Evolutionary conservation across 2,329 filamentous ascomycete genomes (phyloP), one percentile per base, ranked within the genome.

Genomic region (Pseudogymnoascus sp.): DNA sequence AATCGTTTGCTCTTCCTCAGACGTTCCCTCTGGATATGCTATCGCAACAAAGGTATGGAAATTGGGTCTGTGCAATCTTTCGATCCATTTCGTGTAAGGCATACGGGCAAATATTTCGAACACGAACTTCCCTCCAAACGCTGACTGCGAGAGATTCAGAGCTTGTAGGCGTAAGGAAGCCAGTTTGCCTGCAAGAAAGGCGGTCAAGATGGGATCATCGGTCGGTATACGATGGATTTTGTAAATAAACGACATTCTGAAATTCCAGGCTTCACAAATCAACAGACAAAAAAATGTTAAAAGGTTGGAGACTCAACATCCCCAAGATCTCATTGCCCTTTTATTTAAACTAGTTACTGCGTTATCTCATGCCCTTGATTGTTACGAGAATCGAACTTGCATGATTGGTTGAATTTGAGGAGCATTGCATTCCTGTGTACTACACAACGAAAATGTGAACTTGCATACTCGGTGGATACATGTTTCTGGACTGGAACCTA

Each of bases 121-220:
- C 2, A 67, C 72, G 50, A 73, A 73, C 2, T 72, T 75, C 2
- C 70, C 71, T 31, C 68, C 66, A 62, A 75, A 75, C 9, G 73
- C 72, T 19, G 59, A 31, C 2, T 70, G 66, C 21, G 73, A 68
- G 21, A 67, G 59, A 29, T 66, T 63, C 19, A 75, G 64, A 7
- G 72, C 74, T 33, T 69, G 67, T 5, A 75, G 71, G 11, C 71
- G 71, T 1, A 73, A 65, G 13, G 68, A 53, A n/a, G 67, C 61
- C 61, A 67, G 70, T 66, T 70, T 70, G 1, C 68, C 69, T 9
- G 68, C 65, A n/a, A 68, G 62, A 56, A 68, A 70, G 13, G 65
- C 61, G 21, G 68, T 65, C n/a, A 70, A 63, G 3, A 17, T 46
- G 5, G 63, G 60, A 33, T 68, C 62, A 29, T 64, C 44, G 11